Percentiles rank a stretch among this genome's conserved stretches.
phyloP scores from a whole-genome alignment of 192 early-diverging fungal species.

The Linnemannia schmuckeri region DNA sequence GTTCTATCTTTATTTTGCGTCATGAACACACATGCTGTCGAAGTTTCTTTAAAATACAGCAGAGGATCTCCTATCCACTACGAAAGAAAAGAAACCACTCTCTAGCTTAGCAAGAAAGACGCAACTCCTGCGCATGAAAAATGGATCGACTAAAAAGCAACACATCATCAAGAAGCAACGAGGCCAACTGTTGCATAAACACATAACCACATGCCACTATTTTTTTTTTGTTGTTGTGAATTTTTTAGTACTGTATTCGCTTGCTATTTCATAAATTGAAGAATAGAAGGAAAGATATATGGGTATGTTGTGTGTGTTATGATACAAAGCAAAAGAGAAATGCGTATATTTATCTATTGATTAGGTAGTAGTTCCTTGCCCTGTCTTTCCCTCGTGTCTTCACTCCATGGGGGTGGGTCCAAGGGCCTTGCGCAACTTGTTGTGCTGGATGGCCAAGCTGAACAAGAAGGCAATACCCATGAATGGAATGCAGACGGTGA shows the following conservation, averaged over 20 bases:
- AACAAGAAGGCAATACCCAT: conserved; percentile 59
- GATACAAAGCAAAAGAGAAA: conserved; percentile 8
- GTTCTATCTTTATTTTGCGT: no score
- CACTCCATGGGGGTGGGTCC: conserved; percentile 42
- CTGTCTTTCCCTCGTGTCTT: background rate
- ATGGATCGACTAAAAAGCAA: no score
- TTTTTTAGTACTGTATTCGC: background rate
- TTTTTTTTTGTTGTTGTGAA: background rate
- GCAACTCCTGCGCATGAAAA: no score
- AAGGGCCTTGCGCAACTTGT: conserved; percentile 29
- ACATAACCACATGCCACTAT: background rate
- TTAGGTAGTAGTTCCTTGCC: background rate
- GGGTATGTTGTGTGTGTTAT: conserved; percentile 2
- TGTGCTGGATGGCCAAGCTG: conserved; percentile 55
- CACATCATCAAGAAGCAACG: background rate
- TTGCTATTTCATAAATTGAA: background rate
- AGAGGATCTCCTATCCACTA: no score
- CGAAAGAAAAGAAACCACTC: no score
- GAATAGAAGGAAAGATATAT: background rate
- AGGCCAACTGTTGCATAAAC: background rate
- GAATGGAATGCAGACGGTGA: conserved; percentile 66
- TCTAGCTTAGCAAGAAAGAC: no score
- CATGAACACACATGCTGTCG: no score
- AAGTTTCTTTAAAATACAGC: no score
- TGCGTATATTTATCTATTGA: background rate